Conservation (phyloP, 768 basidiomycete species). For the Podaxis sp. region DNA sequence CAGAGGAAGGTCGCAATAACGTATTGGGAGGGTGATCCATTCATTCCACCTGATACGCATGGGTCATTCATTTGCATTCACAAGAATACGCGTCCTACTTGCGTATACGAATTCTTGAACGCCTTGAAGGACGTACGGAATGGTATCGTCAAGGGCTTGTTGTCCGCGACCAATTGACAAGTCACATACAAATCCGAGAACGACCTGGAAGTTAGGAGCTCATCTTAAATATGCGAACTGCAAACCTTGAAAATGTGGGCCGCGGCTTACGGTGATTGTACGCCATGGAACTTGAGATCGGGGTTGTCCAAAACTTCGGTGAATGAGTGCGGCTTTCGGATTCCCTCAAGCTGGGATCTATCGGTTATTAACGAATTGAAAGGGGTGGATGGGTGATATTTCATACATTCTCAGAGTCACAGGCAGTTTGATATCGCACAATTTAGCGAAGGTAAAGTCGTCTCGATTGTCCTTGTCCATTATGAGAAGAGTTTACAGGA, state of each 20-base stretch:
- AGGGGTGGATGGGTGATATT: background rate
- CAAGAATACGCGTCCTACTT: slow-evolving; percentile 23
- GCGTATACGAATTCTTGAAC: slow-evolving; percentile 84
- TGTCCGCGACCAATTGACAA: slow-evolving; percentile 89
- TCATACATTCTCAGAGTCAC: slow-evolving; percentile 83
- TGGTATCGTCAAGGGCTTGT: slow-evolving; percentile 89
- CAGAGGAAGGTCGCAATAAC: slow-evolving; percentile 90
- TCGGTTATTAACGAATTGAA: background rate
- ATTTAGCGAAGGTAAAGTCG: slow-evolving; percentile 91
- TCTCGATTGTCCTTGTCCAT: slow-evolving; percentile 69
- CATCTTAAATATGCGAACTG: slow-evolving; percentile 23
- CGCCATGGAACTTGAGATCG: slow-evolving; percentile 79
- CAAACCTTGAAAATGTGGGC: slow-evolving; percentile 41
- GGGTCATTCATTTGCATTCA: background rate
- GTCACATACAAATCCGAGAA: slow-evolving; percentile 94
- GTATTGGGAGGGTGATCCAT: slow-evolving; percentile 88
- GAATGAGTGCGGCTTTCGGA: slow-evolving; percentile 66
- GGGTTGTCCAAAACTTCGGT: slow-evolving; percentile 84
- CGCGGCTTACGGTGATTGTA: slow-evolving; percentile 67
- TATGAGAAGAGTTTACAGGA: background rate
- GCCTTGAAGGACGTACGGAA: slow-evolving; percentile 92
- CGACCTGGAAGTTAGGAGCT: slow-evolving; percentile 51
- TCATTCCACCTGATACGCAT: slow-evolving; percentile 83
- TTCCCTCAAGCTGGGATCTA: slow-evolving; percentile 87
- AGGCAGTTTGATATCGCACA: slow-evolving; percentile 85